Percentiles rank a stretch among this genome's conserved stretches.
phyloP scores from a whole-genome alignment of 225 moss, liverwort and hornwort species.

The Pleurozium schreberi region DNA sequence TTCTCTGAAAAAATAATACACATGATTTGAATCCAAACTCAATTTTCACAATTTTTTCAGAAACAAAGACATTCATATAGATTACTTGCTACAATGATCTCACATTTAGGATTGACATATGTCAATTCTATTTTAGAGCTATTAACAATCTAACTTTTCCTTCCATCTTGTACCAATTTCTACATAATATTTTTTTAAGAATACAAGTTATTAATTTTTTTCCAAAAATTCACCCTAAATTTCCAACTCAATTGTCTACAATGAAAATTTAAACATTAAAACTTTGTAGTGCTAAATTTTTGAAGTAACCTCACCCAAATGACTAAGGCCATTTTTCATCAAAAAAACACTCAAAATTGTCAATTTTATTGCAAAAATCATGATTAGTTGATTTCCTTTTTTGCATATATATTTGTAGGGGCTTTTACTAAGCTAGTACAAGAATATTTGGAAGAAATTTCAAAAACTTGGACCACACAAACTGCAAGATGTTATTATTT shows the following conservation, averaged over 20 bases:
- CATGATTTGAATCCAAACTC: neutral
- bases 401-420: fast-evolving
- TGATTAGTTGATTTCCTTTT: neutral
- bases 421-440: neutral
- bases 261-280: neutral
- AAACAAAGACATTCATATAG: fast-evolving
- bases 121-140: neutral
- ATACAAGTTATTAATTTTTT: neutral
- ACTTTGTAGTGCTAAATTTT: neutral
- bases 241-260: neutral
- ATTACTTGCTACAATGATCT: neutral
- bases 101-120: fast-evolving
- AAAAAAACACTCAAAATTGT: neutral
- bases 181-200: neutral
- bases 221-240: too few species aligned
- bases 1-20: fast-evolving
- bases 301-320: neutral
- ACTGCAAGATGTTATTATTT: neutral
- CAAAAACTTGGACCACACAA: neutral
- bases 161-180: neutral
- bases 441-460: neutral
- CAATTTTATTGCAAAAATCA: neutral
- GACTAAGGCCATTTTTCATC: neutral
- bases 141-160: neutral
- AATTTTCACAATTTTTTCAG: neutral